phyloP scores from a whole-genome alignment of 768 basidiomycete species.

The Leccinum rimulosum region DNA sequence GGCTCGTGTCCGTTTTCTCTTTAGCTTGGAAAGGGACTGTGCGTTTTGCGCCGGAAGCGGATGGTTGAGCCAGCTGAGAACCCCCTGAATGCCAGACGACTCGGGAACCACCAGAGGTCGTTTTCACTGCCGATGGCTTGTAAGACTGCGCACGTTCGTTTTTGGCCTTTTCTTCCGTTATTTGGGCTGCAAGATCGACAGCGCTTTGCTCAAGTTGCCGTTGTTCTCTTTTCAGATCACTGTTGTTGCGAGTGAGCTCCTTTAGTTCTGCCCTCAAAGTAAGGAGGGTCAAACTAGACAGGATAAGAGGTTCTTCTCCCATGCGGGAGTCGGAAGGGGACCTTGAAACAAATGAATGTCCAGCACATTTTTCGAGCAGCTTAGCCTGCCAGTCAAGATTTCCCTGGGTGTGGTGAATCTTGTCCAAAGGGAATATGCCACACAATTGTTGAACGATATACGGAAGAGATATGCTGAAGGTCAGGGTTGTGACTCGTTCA shows the following conservation, averaged over 20 bases:
- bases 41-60: not conserved
- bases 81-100: not conserved
- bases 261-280: conserved; percentile 39
- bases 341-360: conserved; percentile 48
- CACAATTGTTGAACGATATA: conserved; percentile 41
- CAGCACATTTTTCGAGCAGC: conserved; percentile 51
- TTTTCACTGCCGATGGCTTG: not conserved
- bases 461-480: conserved; percentile 44
- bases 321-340: conserved; percentile 12
- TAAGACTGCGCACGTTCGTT: not conserved
- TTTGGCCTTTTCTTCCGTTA: conserved; percentile 14
- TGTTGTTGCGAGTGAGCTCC: conserved; percentile 35
- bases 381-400: conserved; percentile 53
- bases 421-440: conserved; percentile 44
- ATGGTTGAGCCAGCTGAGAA: not conserved
- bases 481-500: conserved; percentile 51
- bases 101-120: not conserved
- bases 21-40: not conserved
- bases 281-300: conserved; percentile 50
- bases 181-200: conserved; percentile 8
- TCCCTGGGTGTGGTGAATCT: conserved; percentile 33
- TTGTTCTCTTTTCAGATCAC: conserved; percentile 17
- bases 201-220: conserved; percentile 29
- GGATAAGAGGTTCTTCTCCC: conserved; percentile 37
- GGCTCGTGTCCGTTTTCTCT: not conserved